Evolutionary conservation across 2,329 filamentous ascomycete genomes (phyloP).

Genomic region (Acephala macrosclerotiorum): DNA sequence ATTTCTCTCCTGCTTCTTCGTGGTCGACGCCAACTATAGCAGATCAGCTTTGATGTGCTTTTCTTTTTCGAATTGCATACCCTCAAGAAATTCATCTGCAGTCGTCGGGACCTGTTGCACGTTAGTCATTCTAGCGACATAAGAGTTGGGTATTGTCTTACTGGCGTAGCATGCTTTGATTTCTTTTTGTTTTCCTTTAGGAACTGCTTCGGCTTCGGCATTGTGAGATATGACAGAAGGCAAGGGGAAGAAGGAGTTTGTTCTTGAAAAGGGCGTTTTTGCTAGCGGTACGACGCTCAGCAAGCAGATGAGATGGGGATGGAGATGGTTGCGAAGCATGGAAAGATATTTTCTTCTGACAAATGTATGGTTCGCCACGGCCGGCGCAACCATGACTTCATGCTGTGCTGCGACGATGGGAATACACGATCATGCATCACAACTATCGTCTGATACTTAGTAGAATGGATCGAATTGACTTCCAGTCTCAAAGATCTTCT

Average conservation of each 20-base stretch:
- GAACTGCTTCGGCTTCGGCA: conserved; percentile 44
- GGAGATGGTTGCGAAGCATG: not conserved
- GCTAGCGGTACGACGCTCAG: not conserved
- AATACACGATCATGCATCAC: not conserved
- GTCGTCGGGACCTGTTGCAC: conserved; percentile 59
- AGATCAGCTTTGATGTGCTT: conserved; percentile 22
- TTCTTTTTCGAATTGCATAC: conserved; percentile 44
- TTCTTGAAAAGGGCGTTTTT: not conserved
- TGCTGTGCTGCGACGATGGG: not conserved
- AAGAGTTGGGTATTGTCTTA: conserved; percentile 21
- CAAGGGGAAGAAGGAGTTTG: not conserved
- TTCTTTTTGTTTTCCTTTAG: conserved; percentile 51
- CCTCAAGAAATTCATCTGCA: conserved; percentile 72
- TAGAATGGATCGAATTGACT: not conserved
- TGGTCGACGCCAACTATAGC: conserved; percentile 67
- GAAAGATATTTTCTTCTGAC: not conserved
- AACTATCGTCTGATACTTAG: not conserved
- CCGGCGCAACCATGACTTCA: not conserved
- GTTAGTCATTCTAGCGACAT: conserved; percentile 19
- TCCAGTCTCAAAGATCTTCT: not conserved
- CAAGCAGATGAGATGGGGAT: not conserved
- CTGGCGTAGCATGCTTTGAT: conserved; percentile 40
- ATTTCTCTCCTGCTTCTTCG: conserved; percentile 78
- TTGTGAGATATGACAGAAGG: conserved; percentile 22
- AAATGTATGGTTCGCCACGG: not conserved